Evolutionary conservation across 176 grass and related monocot species (phyloP).

Genomic region (Secale cereale): DNA sequence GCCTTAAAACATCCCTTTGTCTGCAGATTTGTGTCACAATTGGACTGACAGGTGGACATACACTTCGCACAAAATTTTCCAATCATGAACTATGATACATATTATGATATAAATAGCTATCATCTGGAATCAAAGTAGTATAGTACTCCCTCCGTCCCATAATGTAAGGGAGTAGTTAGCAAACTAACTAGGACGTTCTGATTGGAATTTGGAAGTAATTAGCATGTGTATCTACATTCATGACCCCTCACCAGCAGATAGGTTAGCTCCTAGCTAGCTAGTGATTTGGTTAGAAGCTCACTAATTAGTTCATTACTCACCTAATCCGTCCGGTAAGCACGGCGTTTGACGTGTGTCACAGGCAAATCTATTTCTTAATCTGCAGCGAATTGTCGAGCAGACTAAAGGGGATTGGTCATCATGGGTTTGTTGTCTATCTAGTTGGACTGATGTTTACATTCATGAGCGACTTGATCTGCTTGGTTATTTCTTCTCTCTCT

Average conservation of each 20-base stretch:
- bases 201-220: too few species aligned
- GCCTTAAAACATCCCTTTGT: background rate
- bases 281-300: background rate
- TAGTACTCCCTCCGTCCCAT: too few species aligned
- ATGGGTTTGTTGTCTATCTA: background rate
- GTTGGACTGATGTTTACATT: background rate
- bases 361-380: constrained; percentile 9
- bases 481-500: background rate
- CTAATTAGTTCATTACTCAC: background rate
- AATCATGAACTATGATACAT: too few species aligned
- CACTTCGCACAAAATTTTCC: too few species aligned
- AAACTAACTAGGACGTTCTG: too few species aligned
- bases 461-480: background rate
- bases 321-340: background rate
- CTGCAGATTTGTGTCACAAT: background rate
- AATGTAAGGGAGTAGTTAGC: too few species aligned
- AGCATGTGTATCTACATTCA: too few species aligned
- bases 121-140: too few species aligned
- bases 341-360: background rate
- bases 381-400: background rate
- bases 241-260: too few species aligned
- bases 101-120: too few species aligned
- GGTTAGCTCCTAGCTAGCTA: too few species aligned
- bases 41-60: too few species aligned
- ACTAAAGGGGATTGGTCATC: constrained; percentile 7